Percentiles rank a stretch among this genome's conserved stretches.
Conservation (phyloP, 768 basidiomycete genomes). For the Chiua virens region DNA sequence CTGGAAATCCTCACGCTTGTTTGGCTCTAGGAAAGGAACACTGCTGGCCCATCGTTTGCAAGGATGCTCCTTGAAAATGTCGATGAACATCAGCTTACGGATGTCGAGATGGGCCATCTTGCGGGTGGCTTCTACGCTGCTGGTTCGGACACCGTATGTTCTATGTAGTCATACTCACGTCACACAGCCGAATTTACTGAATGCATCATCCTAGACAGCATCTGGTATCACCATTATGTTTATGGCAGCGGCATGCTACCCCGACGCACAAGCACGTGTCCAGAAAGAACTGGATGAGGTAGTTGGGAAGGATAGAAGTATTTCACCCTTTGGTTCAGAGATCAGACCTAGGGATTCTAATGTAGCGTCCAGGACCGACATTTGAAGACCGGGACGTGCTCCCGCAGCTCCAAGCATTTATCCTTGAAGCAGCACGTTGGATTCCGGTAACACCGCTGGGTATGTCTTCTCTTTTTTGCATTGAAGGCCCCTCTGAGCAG, state of each 20-base stretch:
- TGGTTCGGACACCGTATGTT: conserved; percentile 53
- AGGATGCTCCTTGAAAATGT: conserved; percentile 53
- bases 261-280: conserved; percentile 45
- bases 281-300: conserved; percentile 52
- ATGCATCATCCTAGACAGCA: conserved; percentile 35
- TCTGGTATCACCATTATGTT: conserved; percentile 49
- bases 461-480: conserved; percentile 6
- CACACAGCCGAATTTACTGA: not conserved
- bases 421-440: conserved; percentile 37
- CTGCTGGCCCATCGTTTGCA: conserved; percentile 38
- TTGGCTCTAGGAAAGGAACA: conserved; percentile 4
- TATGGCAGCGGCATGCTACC: conserved; percentile 52
- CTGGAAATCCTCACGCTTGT: not conserved
- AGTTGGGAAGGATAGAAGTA: conserved; percentile 37
- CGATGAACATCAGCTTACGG: conserved; percentile 45
- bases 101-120: conserved; percentile 55
- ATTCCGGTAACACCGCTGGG: conserved; percentile 31
- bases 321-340: too few relatives aligned
- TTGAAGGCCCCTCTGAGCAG: too few relatives aligned
- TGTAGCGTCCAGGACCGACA: conserved; percentile 27
- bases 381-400: conserved; percentile 32
- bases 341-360: not conserved
- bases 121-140: conserved; percentile 62
- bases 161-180: not conserved
- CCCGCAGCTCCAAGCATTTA: conserved; percentile 34